Conservation (phyloP, 345 rosid species). For the Draba incana region DNA sequence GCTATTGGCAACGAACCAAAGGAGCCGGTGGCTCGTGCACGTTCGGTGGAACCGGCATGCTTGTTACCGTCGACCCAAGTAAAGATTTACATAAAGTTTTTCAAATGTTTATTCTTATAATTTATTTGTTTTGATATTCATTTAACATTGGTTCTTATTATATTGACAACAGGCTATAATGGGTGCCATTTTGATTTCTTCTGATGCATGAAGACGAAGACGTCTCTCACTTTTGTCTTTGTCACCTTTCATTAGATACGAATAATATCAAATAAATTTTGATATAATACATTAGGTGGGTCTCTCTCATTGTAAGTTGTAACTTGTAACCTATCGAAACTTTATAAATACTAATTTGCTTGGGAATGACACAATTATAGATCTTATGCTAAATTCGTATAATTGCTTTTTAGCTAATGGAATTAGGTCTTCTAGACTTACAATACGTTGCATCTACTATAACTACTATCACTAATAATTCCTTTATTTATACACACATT, state of each 20-base stretch:
- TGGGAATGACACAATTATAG: constrained; percentile 14
- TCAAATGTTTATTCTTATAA: too few relatives aligned
- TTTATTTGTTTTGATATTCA: not conserved
- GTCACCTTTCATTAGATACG: constrained; percentile 20
- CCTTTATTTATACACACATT: constrained; percentile 20
- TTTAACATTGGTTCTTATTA: not conserved
- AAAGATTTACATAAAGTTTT: not conserved
- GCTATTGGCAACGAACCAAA: constrained; percentile 90
- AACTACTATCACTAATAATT: constrained; percentile 33
- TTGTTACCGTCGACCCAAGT: constrained; percentile 94
- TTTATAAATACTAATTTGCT: constrained; percentile 4
- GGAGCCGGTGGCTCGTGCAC: constrained; percentile 77
- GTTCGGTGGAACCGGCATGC: constrained; percentile 92
- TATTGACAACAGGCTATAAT: constrained; percentile 50
- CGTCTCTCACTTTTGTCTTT: constrained; percentile 17
- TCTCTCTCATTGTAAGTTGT: constrained; percentile 28
- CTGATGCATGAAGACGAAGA: constrained; percentile 38
- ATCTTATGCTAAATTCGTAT: constrained; percentile 32
- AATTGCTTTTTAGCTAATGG: constrained; percentile 37
- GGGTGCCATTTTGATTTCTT: constrained; percentile 61
- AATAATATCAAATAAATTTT: constrained; percentile 36
- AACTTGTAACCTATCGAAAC: constrained; percentile 28
- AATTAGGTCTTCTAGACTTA: constrained; percentile 34
- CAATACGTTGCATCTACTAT: constrained; percentile 32
- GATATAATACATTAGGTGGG: constrained; percentile 38